These are phyloP conservation scores for Trichoderma cornu-damae DNA, from an alignment of 2,329 filamentous ascomycete genomes.

Conservation along the genomic window DNA sequence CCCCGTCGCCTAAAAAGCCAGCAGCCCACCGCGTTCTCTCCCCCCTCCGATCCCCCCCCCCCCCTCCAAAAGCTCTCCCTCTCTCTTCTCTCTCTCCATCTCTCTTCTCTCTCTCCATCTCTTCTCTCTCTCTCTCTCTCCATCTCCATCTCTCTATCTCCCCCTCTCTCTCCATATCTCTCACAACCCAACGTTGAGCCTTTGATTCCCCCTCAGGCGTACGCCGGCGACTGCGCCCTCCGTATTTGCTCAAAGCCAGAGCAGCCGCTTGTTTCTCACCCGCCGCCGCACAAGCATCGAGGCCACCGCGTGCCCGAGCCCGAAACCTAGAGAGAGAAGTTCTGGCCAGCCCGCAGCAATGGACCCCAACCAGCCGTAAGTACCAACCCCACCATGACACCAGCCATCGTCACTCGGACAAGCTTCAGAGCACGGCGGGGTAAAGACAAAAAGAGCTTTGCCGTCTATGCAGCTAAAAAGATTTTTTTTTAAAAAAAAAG, in stretches of 20 bases:
- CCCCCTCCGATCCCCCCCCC: background rate
- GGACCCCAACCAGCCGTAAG: conserved; percentile 18
- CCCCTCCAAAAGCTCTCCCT: conserved; percentile 10
- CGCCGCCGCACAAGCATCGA: background rate
- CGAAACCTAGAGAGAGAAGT: conserved; percentile 5
- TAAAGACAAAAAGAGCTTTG: conserved; percentile 9
- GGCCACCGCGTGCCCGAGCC: background rate
- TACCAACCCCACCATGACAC: conserved; percentile 20
- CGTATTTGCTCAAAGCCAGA: background rate
- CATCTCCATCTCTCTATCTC: background rate
- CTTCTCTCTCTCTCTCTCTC: no score
- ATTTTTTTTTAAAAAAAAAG: no score
- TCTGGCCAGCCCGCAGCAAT: conserved; percentile 18
- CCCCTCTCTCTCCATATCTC: background rate
- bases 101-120: no score
- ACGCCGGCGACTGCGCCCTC: background rate
- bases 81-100: no score
- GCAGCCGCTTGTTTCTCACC: background rate
- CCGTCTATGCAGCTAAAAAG: no score
- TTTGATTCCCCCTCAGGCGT: conserved; percentile 3
- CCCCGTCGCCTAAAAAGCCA: conserved; percentile 16
- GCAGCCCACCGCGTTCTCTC: conserved; percentile 15
- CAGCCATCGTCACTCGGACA: conserved; percentile 15
- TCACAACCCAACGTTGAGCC: conserved; percentile 8
- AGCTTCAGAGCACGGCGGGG: conserved; percentile 15